phyloP scores from a whole-genome alignment of 768 basidiomycete genomes.

The Fibroporia radiculosa region DNA sequence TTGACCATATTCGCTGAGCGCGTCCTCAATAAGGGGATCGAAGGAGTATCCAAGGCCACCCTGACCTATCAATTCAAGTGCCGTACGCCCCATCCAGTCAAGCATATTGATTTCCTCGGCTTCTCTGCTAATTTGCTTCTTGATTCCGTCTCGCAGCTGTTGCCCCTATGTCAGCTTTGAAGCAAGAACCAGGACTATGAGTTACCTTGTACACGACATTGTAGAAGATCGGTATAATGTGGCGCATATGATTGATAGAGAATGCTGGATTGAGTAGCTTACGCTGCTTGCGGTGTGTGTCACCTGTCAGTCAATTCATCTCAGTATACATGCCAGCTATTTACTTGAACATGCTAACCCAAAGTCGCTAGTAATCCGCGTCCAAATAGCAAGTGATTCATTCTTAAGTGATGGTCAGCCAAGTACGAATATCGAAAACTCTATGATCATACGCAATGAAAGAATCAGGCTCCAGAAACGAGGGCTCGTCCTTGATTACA shows the following conservation, averaged over 20 bases:
- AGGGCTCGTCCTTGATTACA: constrained; percentile 12
- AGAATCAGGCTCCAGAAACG: constrained; percentile 6
- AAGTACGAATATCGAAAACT: neutral
- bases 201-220: constrained; percentile 13
- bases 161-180: neutral
- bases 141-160: constrained; percentile 8
- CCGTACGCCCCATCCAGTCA: constrained; percentile 13
- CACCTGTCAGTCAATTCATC: constrained; percentile 11
- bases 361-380: constrained; percentile 16
- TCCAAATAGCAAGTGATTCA: constrained; percentile 14
- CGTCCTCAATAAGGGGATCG: constrained; percentile 9
- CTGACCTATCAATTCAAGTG: constrained; percentile 14
- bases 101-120: constrained; percentile 9
- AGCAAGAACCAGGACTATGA: neutral
- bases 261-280: constrained; percentile 26
- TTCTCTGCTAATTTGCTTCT: neutral
- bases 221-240: constrained; percentile 20
- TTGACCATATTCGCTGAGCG: constrained; percentile 8
- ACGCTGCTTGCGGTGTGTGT: constrained; percentile 22
- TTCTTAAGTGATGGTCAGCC: constrained; percentile 5
- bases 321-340: too few species aligned
- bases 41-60: constrained; percentile 14
- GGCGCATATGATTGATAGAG: constrained; percentile 20
- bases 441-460: neutral
- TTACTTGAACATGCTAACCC: constrained; percentile 8